Percentiles rank a stretch among this genome's conserved stretches.
Conservation (phyloP, 164 flowering plant species). For the Amborella trichopoda region DNA sequence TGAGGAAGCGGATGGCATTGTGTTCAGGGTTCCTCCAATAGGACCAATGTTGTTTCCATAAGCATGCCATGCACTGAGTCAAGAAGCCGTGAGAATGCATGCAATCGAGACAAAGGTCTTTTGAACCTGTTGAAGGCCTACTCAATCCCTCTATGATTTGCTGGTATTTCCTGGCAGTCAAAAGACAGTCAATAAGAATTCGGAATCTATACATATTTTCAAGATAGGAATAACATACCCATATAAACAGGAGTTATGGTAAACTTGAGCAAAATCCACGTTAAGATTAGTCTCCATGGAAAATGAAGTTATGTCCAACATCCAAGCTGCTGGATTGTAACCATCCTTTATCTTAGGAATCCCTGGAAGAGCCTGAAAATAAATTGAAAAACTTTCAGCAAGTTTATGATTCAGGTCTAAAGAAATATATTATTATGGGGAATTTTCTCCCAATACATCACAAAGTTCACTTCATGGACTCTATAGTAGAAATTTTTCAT, state of each 20-base stretch:
- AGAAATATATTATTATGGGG: no score
- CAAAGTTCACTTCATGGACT: slow-evolving; percentile 1
- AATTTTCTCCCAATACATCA: no score
- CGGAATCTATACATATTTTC: background rate
- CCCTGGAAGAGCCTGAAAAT: slow-evolving; percentile 11
- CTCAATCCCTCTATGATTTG: slow-evolving; percentile 46
- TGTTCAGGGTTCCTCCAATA: slow-evolving; percentile 93
- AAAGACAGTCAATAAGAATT: background rate
- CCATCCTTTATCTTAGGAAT: slow-evolving; percentile 65
- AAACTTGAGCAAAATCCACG: slow-evolving; percentile 14
- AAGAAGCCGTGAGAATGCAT: slow-evolving; percentile 43
- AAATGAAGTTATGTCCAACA: slow-evolving; percentile 15
- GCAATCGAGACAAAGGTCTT: slow-evolving; percentile 44
- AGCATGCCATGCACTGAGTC: slow-evolving; percentile 67
- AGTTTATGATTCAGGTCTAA: no score
- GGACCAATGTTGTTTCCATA: slow-evolving; percentile 85
- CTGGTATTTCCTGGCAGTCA: slow-evolving; percentile 37
- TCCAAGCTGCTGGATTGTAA: slow-evolving; percentile 22
- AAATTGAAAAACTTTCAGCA: no score
- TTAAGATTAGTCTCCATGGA: slow-evolving; percentile 12
- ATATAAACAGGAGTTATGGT: slow-evolving; percentile 4
- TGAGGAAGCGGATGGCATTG: slow-evolving; percentile 55
- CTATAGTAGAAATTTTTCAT: no score
- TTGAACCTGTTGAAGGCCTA: slow-evolving; percentile 39
- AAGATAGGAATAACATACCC: slow-evolving; percentile 4